These are phyloP conservation scores for Fusarium chuoi DNA, from an alignment of 2,329 filamentous ascomycete genomes.

Conservation along the genomic window DNA sequence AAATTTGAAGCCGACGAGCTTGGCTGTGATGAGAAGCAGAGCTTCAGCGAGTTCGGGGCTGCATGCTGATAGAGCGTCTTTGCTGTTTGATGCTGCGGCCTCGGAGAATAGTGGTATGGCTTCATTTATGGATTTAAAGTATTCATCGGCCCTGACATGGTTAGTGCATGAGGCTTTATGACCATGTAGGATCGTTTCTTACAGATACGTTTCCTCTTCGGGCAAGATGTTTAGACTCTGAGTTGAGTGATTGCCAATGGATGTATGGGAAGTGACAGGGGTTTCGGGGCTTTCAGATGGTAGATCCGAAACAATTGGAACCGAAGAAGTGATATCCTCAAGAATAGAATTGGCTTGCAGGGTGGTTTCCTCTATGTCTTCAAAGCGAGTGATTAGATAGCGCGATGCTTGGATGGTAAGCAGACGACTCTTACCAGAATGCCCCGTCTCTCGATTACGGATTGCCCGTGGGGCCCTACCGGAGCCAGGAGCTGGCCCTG, in stretches of 20 bases:
- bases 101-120: background rate
- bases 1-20: background rate
- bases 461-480: background rate
- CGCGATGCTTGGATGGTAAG: fast-evolving
- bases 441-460: background rate
- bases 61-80: background rate
- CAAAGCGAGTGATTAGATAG: background rate
- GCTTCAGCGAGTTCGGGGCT: background rate
- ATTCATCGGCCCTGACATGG: background rate
- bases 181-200: fast-evolving
- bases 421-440: background rate
- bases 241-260: background rate
- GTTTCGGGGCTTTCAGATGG: background rate
- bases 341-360: too few relatives aligned
- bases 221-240: background rate
- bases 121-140: background rate
- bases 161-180: background rate
- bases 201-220: background rate
- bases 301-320: background rate
- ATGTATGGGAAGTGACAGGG: background rate
- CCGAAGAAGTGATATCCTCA: too few relatives aligned
- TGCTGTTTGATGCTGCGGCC: background rate
- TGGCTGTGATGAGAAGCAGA: background rate
- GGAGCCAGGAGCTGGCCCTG: background rate
- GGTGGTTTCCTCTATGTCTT: fast-evolving